A percentile compares a stretch with the other conserved stretches of the same genome.
phyloP scores from a whole-genome alignment of 2,329 filamentous ascomycete genomes.

The Phyllosticta paracitricarpa region DNA sequence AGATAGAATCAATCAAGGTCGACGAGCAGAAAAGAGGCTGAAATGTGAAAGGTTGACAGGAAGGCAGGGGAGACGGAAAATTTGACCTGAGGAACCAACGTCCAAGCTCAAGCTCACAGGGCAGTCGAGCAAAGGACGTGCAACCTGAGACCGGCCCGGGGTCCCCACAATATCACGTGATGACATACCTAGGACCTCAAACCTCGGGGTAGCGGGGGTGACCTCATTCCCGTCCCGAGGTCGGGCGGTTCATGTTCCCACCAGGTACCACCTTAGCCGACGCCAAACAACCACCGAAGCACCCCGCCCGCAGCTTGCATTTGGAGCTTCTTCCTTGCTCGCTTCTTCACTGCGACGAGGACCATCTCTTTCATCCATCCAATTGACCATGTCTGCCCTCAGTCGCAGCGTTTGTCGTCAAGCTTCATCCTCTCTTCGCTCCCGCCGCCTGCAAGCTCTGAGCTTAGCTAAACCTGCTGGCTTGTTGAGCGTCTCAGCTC shows the following conservation, averaged over 20 bases:
- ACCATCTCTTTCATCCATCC: neutral
- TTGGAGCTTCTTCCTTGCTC: neutral
- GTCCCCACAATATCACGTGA: neutral
- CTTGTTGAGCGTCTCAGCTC: neutral
- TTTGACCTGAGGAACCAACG: neutral
- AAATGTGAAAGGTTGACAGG: neutral
- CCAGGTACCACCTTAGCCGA: neutral
- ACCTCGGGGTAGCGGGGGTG: neutral
- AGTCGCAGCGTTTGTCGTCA: slow-evolving; percentile 32
- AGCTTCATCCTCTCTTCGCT: slow-evolving; percentile 28
- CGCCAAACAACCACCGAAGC: neutral
- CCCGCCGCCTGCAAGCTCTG: slow-evolving; percentile 22
- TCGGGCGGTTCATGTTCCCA: neutral
- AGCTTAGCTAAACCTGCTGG: slow-evolving; percentile 7
- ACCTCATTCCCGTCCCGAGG: neutral
- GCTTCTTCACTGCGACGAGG: neutral
- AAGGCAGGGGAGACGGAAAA: neutral
- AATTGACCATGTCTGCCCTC: slow-evolving; percentile 30
- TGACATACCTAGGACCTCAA: neutral
- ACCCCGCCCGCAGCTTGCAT: neutral
- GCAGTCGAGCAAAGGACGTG: neutral
- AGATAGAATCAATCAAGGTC: neutral
- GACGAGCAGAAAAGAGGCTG: neutral
- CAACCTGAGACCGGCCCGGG: neutral
- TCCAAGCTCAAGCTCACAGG: neutral